phyloP scores from a whole-genome alignment of 495 filamentous ascomycete genomes.

The Neurospora hispaniola region DNA sequence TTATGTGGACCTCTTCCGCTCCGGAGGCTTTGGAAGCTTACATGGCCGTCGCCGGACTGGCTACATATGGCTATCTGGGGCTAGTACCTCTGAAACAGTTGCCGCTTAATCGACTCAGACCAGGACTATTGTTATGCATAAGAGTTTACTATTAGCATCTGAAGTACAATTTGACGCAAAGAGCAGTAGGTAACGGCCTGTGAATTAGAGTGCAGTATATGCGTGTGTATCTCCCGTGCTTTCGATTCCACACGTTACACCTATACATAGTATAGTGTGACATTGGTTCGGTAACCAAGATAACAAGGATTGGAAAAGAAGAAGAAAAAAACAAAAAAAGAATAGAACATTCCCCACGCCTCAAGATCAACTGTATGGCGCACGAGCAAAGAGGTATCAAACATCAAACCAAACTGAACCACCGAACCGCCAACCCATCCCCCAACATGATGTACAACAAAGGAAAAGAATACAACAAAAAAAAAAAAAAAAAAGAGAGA shows the following conservation, averaged over 20 bases:
- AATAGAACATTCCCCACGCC: neutral
- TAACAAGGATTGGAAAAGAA: neutral
- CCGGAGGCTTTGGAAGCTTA: neutral
- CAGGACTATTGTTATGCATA: neutral
- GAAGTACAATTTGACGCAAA: neutral
- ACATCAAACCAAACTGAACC: neutral
- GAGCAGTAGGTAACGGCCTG: neutral
- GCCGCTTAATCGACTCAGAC: neutral
- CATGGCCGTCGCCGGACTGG: neutral
- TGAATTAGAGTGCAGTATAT: neutral
- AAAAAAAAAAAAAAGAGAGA: neutral
- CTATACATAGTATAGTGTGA: neutral
- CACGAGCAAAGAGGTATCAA: neutral
- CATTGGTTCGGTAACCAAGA: neutral
- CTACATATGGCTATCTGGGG: neutral
- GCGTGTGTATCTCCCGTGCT: neutral
- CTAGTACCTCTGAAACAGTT: neutral
- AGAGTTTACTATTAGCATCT: neutral
- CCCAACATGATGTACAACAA: neutral
- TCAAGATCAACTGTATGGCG: neutral
- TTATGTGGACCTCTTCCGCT: neutral
- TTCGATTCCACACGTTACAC: neutral
- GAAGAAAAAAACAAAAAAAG: neutral
- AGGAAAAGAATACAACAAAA: neutral
- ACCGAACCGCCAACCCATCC: neutral